Base-by-base conservation (phyloP, 23 red algal species). In the Agarophyton chilense region DNA sequence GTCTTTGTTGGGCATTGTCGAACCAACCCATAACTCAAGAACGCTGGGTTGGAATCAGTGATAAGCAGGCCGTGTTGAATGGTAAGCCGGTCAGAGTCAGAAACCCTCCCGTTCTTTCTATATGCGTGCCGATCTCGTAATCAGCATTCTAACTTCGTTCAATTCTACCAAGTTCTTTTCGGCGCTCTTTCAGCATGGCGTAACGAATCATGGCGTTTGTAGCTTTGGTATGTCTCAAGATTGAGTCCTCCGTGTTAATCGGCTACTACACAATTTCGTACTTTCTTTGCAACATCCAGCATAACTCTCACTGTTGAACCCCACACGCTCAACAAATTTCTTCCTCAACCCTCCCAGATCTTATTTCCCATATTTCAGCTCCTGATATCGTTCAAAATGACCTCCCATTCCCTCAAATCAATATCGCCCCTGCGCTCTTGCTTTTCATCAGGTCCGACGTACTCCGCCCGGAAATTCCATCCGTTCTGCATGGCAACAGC, bases 1-100 rank as follows among this genome's bases (percentile, higher is more conserved):
- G 19, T 89, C 96, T 18, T 54, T 98, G 33, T 52, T 95, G 12
- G 96, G 96, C 18, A 81, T 98, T 24, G 90, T 98, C 24, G 82
- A n/a, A 95, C 45, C 96, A 98, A 62, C 88, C 92, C 16, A 93
- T 95, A 41, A 70, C 70, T 36, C 51, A 87, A 22, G 96, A 98
- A 78, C 86, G 96, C 13, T 98, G 96, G 96, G 46, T 92, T 28
- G 96, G 96, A 26, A 86, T 71, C 13, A 32, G 25, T 24, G 72
- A 92, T 45, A 51, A 75, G 42, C 79, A 83, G 10, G 91, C 93
- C 43, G 76, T 52, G 14, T 75, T 89, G 71, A 90, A 90, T 46
- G 85, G 80, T 21, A 40, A 35, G 18, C 77, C 55, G 28, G 79
- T 84, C 43, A 67, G n/a, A 47, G 89, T 92, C 1, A 42, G 52